Conservation (phyloP, 2,329 filamentous ascomycete genomes). For the Monosporascus ibericus region DNA sequence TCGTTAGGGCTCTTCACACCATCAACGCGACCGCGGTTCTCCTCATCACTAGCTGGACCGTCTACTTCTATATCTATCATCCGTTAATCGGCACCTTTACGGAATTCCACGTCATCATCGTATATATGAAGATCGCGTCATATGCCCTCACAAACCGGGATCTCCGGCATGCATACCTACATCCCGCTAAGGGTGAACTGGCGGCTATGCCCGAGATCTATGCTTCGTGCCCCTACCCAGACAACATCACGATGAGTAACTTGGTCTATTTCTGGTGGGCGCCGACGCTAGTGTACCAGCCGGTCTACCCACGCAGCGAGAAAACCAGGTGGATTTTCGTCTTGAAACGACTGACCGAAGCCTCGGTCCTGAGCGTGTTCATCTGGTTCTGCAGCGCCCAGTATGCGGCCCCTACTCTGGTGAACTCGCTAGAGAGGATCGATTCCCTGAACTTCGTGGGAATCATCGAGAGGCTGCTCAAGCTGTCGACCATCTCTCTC, state of each 20-base stretch:
- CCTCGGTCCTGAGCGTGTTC: constrained; percentile 71
- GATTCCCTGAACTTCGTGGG: constrained; percentile 71
- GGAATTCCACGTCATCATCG: constrained; percentile 86
- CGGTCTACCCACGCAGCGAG: constrained; percentile 82
- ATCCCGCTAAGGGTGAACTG: constrained; percentile 61
- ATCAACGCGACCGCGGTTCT: constrained; percentile 80
- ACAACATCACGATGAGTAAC: constrained; percentile 84
- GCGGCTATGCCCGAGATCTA: constrained; percentile 77
- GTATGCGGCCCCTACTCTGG: constrained; percentile 84
- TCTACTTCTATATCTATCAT: constrained; percentile 89
- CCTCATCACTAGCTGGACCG: constrained; percentile 71
- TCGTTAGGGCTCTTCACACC: constrained; percentile 74
- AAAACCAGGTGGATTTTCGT: constrained; percentile 85
- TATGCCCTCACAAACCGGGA: constrained; percentile 97
- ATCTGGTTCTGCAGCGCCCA: constrained; percentile 95
- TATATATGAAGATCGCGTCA: constrained; percentile 93
- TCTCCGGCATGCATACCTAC: constrained; percentile 81
- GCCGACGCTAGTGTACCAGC: constrained; percentile 93
- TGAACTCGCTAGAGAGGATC: constrained; percentile 86
- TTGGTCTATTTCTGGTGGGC: constrained; percentile 97
- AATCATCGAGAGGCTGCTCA: constrained; percentile 85
- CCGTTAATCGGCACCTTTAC: constrained; percentile 88
- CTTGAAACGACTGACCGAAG: constrained; percentile 72
- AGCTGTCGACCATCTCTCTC: constrained; percentile 89
- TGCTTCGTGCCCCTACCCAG: constrained; percentile 74